These are phyloP conservation scores for Marchantia polymorpha DNA, from an alignment of 225 moss, liverwort and hornwort species.

Conservation along the genomic window DNA sequence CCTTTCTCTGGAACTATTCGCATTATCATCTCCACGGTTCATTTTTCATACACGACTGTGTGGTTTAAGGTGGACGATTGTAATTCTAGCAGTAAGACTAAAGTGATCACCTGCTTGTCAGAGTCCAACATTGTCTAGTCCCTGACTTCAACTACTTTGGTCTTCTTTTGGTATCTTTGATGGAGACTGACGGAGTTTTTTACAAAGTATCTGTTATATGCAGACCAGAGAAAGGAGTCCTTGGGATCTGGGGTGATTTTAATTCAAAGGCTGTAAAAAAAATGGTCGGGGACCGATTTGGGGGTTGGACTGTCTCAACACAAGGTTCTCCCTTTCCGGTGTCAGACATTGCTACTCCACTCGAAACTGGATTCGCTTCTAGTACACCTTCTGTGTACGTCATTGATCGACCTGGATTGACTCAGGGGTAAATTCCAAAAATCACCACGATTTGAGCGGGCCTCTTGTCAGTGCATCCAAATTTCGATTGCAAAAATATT, in stretches of 20 bases:
- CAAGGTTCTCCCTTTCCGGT: neutral
- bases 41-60: neutral
- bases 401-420: conserved; percentile 38
- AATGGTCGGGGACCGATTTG: conserved; percentile 26
- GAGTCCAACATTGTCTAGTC: neutral
- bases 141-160: neutral
- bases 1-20: no score
- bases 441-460: neutral
- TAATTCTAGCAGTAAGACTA: no score
- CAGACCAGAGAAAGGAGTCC: conserved; percentile 36
- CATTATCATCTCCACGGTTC: neutral
- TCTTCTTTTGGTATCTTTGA: neutral
- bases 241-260: conserved; percentile 50
- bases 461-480: no score
- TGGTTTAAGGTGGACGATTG: neutral
- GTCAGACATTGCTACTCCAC: neutral
- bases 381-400: conserved; percentile 30
- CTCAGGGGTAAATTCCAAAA: conserved; percentile 29
- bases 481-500: no score
- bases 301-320: conserved; percentile 21
- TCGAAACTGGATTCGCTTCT: conserved; percentile 28
- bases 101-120: neutral
- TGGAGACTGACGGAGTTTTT: neutral
- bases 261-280: conserved; percentile 24
- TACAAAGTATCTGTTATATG: neutral